Conservation (phyloP, 2,329 filamentous ascomycete species). For the Chaetomium olivaceum region DNA sequence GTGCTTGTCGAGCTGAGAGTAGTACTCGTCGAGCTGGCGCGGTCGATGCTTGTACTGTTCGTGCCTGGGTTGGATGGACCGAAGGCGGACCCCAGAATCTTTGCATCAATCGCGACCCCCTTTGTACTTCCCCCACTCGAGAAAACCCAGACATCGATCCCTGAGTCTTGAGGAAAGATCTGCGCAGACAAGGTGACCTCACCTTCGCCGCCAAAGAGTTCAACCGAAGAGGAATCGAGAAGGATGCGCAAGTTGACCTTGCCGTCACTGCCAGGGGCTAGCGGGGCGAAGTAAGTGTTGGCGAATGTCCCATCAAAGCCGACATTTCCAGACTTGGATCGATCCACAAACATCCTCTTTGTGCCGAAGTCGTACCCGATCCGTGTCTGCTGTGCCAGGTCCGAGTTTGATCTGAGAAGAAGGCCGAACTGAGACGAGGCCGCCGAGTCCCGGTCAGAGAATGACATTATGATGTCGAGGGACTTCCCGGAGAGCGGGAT, state of each 20-base stretch:
- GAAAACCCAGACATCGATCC: neutral
- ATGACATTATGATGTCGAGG: constrained; percentile 8
- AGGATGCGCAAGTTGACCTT: constrained; percentile 10
- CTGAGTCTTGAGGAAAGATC: constrained; percentile 11
- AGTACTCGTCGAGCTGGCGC: neutral
- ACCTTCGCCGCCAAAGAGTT: constrained; percentile 10
- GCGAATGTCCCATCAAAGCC: constrained; percentile 12
- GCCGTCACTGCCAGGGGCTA: constrained; percentile 5
- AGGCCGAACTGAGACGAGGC: constrained; percentile 8
- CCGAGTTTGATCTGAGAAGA: constrained; percentile 8
- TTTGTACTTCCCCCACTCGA: constrained; percentile 11
- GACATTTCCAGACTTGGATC: constrained; percentile 14
- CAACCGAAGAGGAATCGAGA: constrained; percentile 12
- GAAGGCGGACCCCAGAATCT: constrained; percentile 7
- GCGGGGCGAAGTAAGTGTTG: constrained; percentile 8
- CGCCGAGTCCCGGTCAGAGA: constrained; percentile 12
- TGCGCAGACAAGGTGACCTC: constrained; percentile 15
- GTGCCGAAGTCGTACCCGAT: constrained; percentile 12
- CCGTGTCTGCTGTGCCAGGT: constrained; percentile 11
- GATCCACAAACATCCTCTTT: constrained; percentile 13
- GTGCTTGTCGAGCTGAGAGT: neutral
- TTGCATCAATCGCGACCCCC: constrained; percentile 8
- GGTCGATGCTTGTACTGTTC: neutral
- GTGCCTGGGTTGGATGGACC: neutral
- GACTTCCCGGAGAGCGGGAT: constrained; percentile 12